These are phyloP conservation scores for Tetrahymena thermophila DNA, from an alignment of 73 alveolate genomes.

Conservation along the genomic window DNA sequence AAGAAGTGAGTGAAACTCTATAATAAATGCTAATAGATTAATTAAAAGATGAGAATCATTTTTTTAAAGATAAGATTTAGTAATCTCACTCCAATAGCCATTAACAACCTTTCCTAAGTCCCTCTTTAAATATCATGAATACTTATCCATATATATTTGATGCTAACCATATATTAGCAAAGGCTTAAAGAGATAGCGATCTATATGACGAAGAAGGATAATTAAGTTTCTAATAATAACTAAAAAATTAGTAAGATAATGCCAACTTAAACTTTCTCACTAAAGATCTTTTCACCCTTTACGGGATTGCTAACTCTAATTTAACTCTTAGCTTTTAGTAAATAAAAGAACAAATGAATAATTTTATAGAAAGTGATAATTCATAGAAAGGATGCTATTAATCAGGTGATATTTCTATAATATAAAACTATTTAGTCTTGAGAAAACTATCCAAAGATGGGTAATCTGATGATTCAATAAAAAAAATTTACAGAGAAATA, in stretches of 20 bases:
- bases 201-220: neutral
- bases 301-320: neutral
- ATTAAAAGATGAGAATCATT: neutral
- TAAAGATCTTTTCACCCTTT: neutral
- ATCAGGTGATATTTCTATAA: neutral
- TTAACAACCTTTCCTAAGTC: neutral
- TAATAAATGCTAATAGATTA: neutral
- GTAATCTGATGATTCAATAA: neutral
- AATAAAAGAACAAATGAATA: neutral
- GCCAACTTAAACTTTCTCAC: neutral
- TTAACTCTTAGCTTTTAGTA: neutral
- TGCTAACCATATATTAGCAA: neutral
- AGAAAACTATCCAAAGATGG: neutral
- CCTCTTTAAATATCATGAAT: neutral
- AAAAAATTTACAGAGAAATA: neutral
- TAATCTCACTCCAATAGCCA: neutral
- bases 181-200: neutral
- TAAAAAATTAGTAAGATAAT: neutral
- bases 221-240: neutral
- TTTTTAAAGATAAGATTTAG: neutral
- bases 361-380: neutral
- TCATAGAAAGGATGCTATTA: neutral
- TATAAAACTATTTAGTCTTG: neutral
- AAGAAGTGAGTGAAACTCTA: neutral
- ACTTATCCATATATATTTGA: neutral